Evolutionary conservation across 2,329 filamentous ascomycete genomes (phyloP).

Genomic region (Colletotrichum karsti): DNA sequence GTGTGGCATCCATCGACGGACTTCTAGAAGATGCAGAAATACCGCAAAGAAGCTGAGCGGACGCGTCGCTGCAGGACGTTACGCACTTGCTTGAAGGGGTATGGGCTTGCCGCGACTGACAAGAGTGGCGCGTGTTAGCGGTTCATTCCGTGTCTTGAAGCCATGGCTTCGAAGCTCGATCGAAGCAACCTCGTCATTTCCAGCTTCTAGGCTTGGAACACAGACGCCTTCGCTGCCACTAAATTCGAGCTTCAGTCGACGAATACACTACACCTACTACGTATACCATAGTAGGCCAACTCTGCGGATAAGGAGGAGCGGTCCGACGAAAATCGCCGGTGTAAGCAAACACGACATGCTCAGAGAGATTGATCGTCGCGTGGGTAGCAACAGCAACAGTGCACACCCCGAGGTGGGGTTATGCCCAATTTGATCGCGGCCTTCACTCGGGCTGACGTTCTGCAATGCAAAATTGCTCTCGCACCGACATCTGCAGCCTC

Average conservation of each 20-base stretch:
- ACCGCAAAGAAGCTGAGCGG: background rate
- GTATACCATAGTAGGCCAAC: background rate
- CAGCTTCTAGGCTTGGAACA: background rate
- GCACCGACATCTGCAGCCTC: background rate
- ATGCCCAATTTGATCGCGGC: background rate
- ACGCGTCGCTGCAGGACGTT: background rate
- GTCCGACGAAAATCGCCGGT: background rate
- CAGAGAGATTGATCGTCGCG: background rate
- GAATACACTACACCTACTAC: too few relatives aligned
- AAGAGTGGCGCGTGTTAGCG: constrained; percentile 3
- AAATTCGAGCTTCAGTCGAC: background rate
- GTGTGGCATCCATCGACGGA: background rate
- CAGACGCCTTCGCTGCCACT: background rate
- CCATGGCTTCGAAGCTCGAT: background rate
- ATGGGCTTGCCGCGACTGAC: constrained; percentile 4
- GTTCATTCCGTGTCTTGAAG: background rate
- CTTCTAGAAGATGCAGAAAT: constrained; percentile 21
- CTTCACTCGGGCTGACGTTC: background rate
- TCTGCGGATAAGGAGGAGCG: background rate
- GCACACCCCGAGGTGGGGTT: background rate
- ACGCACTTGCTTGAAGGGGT: constrained; percentile 1
- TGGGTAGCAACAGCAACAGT: background rate
- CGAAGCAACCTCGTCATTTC: background rate
- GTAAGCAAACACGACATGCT: background rate
- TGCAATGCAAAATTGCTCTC: background rate